These are phyloP conservation scores for Populus pruinosa DNA, from an alignment of 345 rosid species.

Conservation along the genomic window DNA sequence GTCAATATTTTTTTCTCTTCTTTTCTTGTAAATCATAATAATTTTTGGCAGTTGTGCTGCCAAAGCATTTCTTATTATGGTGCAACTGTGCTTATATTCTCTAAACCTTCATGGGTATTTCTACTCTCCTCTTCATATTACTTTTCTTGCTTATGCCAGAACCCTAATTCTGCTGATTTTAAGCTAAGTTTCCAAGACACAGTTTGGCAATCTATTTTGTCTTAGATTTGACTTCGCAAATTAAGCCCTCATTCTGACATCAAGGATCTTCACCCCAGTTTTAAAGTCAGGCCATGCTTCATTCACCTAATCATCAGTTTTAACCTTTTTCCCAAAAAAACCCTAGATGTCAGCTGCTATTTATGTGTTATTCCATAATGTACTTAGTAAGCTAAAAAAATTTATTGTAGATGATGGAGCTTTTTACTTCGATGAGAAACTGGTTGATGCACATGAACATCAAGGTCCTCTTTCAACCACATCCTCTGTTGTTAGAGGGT, in stretches of 20 bases:
- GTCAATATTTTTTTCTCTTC: constrained; percentile 7
- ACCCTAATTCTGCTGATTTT: background rate
- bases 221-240: background rate
- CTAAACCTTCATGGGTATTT: background rate
- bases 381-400: constrained; percentile 4
- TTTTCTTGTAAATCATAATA: background rate
- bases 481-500: constrained; percentile 79
- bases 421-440: constrained; percentile 74
- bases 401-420: constrained; percentile 69
- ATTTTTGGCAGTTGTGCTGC: background rate
- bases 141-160: background rate
- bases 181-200: background rate
- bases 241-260: background rate
- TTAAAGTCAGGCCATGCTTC: too few relatives aligned
- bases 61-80: background rate
- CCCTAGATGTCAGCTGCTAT: background rate
- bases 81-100: background rate
- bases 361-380: background rate
- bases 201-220: background rate
- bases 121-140: background rate
- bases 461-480: constrained; percentile 75
- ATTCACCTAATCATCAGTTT: too few relatives aligned
- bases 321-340: too few relatives aligned
- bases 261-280: background rate
- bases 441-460: constrained; percentile 42